These are phyloP conservation scores for Coix lacrymajobi DNA, from an alignment of 176 grass and related monocot species.

Conservation along the genomic window DNA sequence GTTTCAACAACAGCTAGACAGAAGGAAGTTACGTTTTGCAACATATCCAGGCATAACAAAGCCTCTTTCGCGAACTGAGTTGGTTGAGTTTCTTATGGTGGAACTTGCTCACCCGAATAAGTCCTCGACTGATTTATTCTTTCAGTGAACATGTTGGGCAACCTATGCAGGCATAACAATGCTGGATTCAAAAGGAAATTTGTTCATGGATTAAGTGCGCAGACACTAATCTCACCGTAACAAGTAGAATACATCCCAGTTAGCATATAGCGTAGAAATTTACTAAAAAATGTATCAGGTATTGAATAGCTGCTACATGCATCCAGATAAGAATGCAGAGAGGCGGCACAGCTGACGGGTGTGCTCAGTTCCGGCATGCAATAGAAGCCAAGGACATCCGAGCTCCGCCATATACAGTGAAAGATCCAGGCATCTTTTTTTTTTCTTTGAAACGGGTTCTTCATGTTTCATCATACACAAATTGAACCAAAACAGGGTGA, in stretches of 20 bases:
- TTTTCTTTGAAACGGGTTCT: too few relatives aligned
- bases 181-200: not conserved
- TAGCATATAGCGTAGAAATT: not conserved
- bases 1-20: conserved; percentile 18
- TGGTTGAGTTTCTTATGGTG: too few relatives aligned
- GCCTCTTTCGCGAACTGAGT: too few relatives aligned
- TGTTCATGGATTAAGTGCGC: not conserved
- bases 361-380: not conserved
- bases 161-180: not conserved
- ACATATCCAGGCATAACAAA: not conserved
- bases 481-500: not conserved
- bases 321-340: not conserved
- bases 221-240: not conserved
- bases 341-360: not conserved
- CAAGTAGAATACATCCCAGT: not conserved
- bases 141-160: not conserved
- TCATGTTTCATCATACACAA: not conserved
- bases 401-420: not conserved
- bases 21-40: conserved; percentile 19
- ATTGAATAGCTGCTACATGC: not conserved
- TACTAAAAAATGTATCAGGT: not conserved
- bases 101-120: too few relatives aligned
- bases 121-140: too few relatives aligned
- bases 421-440: too few relatives aligned
- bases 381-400: not conserved